phyloP scores from a whole-genome alignment of 306 rosid species.

The Castanospermum australe region DNA sequence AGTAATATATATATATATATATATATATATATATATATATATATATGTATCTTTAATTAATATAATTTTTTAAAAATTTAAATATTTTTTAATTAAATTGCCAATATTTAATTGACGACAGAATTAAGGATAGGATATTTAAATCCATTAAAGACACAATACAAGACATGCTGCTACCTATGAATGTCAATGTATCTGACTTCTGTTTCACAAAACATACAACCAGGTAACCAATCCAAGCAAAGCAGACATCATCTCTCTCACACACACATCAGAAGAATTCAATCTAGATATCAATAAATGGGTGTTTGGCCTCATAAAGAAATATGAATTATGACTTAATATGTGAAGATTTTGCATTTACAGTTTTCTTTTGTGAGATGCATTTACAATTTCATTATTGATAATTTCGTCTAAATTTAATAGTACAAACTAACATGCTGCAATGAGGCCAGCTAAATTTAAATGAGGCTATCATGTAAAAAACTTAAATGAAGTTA shows the following conservation, averaged over 20 bases:
- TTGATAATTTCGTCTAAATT: too few species aligned
- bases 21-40: too few species aligned
- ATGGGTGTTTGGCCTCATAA: not conserved
- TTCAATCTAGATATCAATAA: not conserved
- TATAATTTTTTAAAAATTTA: too few species aligned
- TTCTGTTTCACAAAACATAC: not conserved
- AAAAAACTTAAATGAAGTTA: too few species aligned
- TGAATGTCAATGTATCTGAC: not conserved
- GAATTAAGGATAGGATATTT: too few species aligned
- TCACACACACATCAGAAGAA: not conserved
- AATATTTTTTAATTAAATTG: too few species aligned
- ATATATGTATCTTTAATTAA: too few species aligned
- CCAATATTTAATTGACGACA: too few species aligned
- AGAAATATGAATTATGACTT: not conserved
- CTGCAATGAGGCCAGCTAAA: not conserved
- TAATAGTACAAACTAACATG: not conserved
- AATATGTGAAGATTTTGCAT: not conserved
- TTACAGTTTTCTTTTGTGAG: not conserved
- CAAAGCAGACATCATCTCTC: not conserved
- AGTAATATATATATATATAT: too few species aligned
- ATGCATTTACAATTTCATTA: too few species aligned
- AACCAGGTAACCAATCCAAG: not conserved
- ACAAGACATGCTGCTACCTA: not conserved
- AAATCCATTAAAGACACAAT: not conserved
- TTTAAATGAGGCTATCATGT: not conserved